These are phyloP conservation scores for Ceriops zippeliana DNA, from an alignment of 345 rosid genomes.

Conservation along the genomic window DNA sequence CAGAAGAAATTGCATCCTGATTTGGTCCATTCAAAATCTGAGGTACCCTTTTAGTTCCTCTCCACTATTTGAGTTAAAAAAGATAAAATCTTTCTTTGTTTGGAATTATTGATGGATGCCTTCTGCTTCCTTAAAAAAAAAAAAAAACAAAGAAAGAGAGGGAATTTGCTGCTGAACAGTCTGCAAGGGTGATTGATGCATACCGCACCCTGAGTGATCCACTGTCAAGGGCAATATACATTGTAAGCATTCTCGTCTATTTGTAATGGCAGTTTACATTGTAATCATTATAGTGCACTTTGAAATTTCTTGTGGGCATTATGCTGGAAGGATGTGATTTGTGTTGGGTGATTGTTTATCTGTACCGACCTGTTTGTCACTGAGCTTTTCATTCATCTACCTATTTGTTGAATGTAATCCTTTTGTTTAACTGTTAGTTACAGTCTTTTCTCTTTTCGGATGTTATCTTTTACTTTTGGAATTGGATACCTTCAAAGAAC, in stretches of 20 bases:
- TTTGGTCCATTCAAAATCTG: constrained; percentile 84
- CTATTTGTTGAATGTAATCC: neutral
- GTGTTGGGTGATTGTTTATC: neutral
- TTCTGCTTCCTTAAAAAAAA: neutral
- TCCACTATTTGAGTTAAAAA: neutral
- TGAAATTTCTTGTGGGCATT: neutral
- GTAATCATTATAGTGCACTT: neutral
- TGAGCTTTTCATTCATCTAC: neutral
- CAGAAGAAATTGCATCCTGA: constrained; percentile 97
- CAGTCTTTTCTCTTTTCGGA: neutral
- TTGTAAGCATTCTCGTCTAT: constrained; percentile 43
- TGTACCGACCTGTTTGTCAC: neutral
- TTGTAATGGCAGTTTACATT: neutral
- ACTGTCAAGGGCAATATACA: constrained; percentile 69
- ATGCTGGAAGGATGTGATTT: neutral
- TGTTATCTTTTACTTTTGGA: neutral
- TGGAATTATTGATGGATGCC: neutral
- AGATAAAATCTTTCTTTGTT: neutral
- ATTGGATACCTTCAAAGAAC: neutral
- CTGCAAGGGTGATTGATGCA: constrained; percentile 81
- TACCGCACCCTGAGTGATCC: constrained; percentile 59
- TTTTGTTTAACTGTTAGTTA: neutral
- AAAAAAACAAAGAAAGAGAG: constrained; percentile 53
- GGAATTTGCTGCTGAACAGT: constrained; percentile 82
- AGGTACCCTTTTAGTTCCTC: constrained; percentile 41